Percentiles rank a stretch among this genome's conserved stretches.
These are phyloP conservation scores for Botrytis fragariae DNA, from an alignment of 2,329 filamentous ascomycete species.

Conservation along the genomic window DNA sequence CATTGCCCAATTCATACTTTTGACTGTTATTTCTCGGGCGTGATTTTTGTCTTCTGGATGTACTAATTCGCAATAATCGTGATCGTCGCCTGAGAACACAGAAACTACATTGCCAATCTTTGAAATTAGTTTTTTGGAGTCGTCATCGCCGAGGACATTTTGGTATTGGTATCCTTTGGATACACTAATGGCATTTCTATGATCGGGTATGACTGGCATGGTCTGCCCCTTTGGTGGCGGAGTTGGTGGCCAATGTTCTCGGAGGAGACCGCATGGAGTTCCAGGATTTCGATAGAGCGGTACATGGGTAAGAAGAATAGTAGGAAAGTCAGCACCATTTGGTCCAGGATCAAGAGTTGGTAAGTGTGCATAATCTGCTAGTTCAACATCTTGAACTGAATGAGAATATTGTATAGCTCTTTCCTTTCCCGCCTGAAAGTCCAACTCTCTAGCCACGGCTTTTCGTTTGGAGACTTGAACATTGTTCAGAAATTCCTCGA, in stretches of 20 bases:
- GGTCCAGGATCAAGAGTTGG: conserved; percentile 45
- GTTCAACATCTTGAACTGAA: conserved; percentile 51
- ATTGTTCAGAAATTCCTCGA: conserved; percentile 70
- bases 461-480: conserved; percentile 64
- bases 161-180: conserved; percentile 89
- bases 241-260: conserved; percentile 78
- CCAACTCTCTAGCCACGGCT: conserved; percentile 67
- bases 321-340: conserved; percentile 65
- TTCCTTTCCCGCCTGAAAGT: conserved; percentile 58
- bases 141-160: conserved; percentile 77
- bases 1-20: conserved; percentile 95
- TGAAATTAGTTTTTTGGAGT: conserved; percentile 73
- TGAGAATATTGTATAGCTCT: conserved; percentile 56
- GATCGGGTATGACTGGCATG: conserved; percentile 55
- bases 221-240: conserved; percentile 58
- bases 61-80: conserved; percentile 91
- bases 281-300: conserved; percentile 79
- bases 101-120: conserved; percentile 79
- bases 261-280: conserved; percentile 81
- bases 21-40: conserved; percentile 83
- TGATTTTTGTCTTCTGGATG: conserved; percentile 63
- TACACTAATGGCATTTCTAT: conserved; percentile 76
- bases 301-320: conserved; percentile 86
- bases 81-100: conserved; percentile 93
- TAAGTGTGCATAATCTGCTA: conserved; percentile 41